Conservation (phyloP, 139 green algal species). For the Limnomonas spitsbergensis region DNA sequence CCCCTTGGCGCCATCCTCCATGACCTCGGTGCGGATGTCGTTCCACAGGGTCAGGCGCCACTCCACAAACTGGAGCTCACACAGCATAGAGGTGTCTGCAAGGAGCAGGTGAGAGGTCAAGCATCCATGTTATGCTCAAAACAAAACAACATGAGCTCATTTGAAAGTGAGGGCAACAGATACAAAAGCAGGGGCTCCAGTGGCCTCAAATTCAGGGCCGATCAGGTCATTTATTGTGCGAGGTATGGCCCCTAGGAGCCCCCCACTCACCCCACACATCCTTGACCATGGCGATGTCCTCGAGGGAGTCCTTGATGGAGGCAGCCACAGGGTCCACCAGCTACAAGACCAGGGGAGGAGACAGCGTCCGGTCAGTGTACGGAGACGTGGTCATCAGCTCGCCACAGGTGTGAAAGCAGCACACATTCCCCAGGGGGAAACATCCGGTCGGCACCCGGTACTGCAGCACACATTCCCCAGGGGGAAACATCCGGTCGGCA, state of each 20-base stretch:
- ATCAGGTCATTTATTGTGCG: too few relatives aligned
- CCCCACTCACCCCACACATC: constrained; percentile 58
- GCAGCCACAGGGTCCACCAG: constrained; percentile 36
- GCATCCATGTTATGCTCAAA: too few relatives aligned
- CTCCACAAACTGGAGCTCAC: constrained; percentile 66
- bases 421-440: too few relatives aligned
- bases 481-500: too few relatives aligned
- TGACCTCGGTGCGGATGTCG: constrained; percentile 71
- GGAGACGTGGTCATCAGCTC: too few relatives aligned
- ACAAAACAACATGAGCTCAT: background rate
- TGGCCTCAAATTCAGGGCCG: too few relatives aligned
- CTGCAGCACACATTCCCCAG: too few relatives aligned
- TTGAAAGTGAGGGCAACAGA: background rate
- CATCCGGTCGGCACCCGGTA: too few relatives aligned
- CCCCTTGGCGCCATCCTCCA: constrained; percentile 82
- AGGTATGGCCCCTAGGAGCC: background rate
- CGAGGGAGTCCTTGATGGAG: constrained; percentile 43
- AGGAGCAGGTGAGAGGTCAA: background rate
- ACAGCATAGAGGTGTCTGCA: constrained; percentile 46
- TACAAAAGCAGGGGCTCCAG: background rate
- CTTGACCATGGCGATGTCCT: constrained; percentile 73
- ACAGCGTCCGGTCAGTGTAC: background rate
- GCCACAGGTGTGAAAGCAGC: too few relatives aligned
- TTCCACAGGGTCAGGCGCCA: constrained; percentile 76
- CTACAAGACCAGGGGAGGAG: constrained; percentile 5